A percentile compares a stretch with the other conserved stretches of the same genome.
phyloP scores from a whole-genome alignment of 257 asterid species.

The Solanum dulcamara region DNA sequence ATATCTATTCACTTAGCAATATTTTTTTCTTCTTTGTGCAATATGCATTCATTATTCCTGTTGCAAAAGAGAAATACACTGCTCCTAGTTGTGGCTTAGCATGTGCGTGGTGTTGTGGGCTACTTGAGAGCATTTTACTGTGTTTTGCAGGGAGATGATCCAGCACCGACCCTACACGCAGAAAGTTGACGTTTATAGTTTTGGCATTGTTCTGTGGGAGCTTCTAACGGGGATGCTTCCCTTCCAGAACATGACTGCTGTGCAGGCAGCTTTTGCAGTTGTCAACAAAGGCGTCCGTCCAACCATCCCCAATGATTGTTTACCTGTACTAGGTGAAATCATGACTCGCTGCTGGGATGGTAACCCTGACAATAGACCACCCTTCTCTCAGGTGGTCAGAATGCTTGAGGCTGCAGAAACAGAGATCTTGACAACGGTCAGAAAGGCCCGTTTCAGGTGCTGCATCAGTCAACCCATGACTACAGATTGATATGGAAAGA shows the following conservation, averaged over 20 bases:
- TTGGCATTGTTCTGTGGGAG: conserved; percentile 96
- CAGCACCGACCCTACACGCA: conserved; percentile 96
- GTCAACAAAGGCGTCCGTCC: conserved; percentile 95
- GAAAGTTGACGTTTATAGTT: conserved; percentile 92
- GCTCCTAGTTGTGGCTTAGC: background rate
- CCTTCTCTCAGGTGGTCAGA: conserved; percentile 67
- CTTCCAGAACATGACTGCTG: conserved; percentile 95
- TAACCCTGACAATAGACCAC: conserved; percentile 82
- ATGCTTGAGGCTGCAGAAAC: conserved; percentile 95
- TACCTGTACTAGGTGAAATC: conserved; percentile 66
- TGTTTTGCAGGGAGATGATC: conserved; percentile 83
- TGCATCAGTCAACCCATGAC: conserved; percentile 89
- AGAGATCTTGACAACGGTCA: conserved; percentile 70
- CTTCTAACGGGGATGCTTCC: conserved; percentile 96
- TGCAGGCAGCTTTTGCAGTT: conserved; percentile 98
- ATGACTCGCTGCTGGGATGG: conserved; percentile 95
- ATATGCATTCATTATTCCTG: background rate
- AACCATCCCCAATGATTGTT: conserved; percentile 62
- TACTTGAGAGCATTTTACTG: background rate
- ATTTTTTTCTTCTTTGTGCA: background rate
- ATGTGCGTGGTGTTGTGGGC: background rate
- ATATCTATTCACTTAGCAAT: background rate
- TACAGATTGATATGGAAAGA: conserved; percentile 35
- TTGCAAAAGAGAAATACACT: background rate
- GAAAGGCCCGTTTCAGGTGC: conserved; percentile 99